Evolutionary conservation across 768 basidiomycete species (phyloP), one percentile per base, ranked within the genome.

Genomic region (Collybiopsis confluens): DNA sequence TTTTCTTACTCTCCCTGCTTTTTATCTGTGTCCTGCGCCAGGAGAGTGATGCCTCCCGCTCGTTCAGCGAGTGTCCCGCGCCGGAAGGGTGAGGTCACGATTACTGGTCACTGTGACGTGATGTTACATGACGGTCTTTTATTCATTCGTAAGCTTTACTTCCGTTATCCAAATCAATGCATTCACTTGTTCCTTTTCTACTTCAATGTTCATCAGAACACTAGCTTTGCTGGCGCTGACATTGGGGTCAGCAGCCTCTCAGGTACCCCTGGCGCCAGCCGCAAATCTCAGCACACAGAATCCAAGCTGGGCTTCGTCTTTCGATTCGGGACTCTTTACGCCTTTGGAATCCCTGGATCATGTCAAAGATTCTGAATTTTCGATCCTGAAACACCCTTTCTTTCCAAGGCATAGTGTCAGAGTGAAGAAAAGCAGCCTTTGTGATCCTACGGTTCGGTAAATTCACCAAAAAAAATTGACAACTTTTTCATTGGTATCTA

Each of bases 361-460:
- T 33, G 47, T 57, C 3, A 20, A 38, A 18, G 38, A 45, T 1
- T 37, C 59, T 54, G 64, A 61, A 3, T 78, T 73, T 54, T 72
- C 73, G 1, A 56, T 71, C 8, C 61, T 80, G 30, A 67, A 71
- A 7, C 79, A 81, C 61, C 72, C 82, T 4, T 67, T 64, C 7
- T 82, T 81, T 56, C 81, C 83, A 18, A 64, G 69, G 36, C 77
- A 83, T 54, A 70, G 73, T 44, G 73, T 85, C 40, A 76, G 83
- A 40, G 67, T 86, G 58, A 85, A 83, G 70, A 83, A 82, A 65
- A 78, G 70, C 35, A 61, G 70, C 47, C 85, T 85, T 61, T 85
- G 83, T 58, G 83, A 85, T 62, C 76, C 80, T 13, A 85, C 82
- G 15, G 83, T 85, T 38, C 80, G 78, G 81, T 81, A 59, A 65